phyloP scores from a whole-genome alignment of 1,284 basidiomycete genomes.

The Lentinula novae-zelandiae region DNA sequence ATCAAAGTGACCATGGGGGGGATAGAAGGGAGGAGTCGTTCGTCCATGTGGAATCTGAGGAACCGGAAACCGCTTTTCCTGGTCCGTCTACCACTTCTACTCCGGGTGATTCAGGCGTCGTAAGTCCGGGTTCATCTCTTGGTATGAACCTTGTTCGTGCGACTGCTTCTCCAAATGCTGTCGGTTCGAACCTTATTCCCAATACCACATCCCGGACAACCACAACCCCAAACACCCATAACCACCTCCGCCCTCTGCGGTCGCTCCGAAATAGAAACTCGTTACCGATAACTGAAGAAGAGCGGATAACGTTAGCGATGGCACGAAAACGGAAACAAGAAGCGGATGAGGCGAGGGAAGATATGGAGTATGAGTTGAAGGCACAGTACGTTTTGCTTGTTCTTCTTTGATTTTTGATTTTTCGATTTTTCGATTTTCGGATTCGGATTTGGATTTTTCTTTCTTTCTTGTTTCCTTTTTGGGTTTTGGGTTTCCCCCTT shows the following conservation, averaged over 20 bases:
- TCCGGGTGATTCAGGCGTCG: no score
- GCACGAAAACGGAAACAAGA: constrained; percentile 35
- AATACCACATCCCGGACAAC: no score
- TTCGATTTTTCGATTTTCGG: no score
- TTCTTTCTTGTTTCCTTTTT: no score
- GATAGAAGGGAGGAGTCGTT: not conserved
- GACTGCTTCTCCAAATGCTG: no score
- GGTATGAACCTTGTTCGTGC: no score
- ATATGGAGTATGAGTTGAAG: constrained; percentile 57
- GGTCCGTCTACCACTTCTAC: no score
- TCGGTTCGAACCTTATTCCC: no score
- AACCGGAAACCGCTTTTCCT: not conserved
- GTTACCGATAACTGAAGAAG: constrained; percentile 19
- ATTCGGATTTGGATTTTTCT: no score
- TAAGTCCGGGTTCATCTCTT: no score
- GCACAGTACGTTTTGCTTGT: constrained; percentile 40
- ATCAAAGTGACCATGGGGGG: not conserved
- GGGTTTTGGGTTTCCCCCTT: not conserved
- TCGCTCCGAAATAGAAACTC: constrained; percentile 17
- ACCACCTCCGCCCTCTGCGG: not conserved
- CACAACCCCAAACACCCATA: not conserved
- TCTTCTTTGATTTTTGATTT: not conserved
- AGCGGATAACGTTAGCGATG: constrained; percentile 23
- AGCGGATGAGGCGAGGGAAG: constrained; percentile 45
- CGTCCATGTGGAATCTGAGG: not conserved